Evolutionary conservation across 2,329 filamentous ascomycete genomes (phyloP), one percentile per base, ranked within the genome.

Genomic region (Chrysosporium queenslandicum): DNA sequence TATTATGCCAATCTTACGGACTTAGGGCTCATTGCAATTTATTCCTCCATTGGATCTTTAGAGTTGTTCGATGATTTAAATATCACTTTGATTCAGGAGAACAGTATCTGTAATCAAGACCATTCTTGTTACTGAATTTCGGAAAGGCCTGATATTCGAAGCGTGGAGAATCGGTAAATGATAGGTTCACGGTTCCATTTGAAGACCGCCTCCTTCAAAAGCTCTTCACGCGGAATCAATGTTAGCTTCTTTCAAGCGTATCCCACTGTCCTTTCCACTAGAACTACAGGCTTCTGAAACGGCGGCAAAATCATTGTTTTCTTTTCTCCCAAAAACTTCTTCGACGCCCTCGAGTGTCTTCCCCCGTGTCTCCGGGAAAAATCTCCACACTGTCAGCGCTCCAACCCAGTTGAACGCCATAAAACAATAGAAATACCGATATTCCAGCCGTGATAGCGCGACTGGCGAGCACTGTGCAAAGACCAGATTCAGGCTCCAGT

Each of bases 351-450:
- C 68, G 9, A 71, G 56, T 0, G 67, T 63, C 5, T 64, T 63
- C 1, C 67, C 68, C 30, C 67, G 67, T 11, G 67, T 70, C 56
- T 71, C 68, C 0, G 68, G 68, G 54, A 65, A 70, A 54, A 66
- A 68, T 16, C 69, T 63, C 52, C 68, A 71, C 5, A 72, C 60
- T 64, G 16, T 23, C 2, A 63, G 16, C 20, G 68, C 65, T 3
- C 68, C 73, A 14, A 67, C 65, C 60, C 74, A 65, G 54, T 75
- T 77, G 59, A 77, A 74, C 5, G 69, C 74, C 39, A 70, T 69
- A 59, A 76, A 75, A 11, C 71, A 64, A 58, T 75, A 76, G 41
- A 75, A 78, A 59, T 76, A 79, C 18, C 65, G 61, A 56, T 76
- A 77, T 0, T 68, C 71, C 16, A 76, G 62, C 1, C 57, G 60